Base-by-base conservation (phyloP, 2,329 filamentous ascomycete species). In the Curvularia lunata region DNA sequence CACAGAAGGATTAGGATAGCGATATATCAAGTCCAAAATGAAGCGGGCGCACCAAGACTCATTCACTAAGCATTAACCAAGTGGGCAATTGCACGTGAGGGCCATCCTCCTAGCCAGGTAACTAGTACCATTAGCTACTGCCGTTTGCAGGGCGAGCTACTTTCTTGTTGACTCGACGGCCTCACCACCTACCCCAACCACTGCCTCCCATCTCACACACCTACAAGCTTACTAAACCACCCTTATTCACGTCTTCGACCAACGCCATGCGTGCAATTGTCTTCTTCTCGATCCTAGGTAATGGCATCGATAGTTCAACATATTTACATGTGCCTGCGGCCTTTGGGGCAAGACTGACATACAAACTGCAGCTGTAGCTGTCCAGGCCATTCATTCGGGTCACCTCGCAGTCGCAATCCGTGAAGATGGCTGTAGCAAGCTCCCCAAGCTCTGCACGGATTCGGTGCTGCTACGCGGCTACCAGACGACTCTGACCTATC, bases 361-460 rank as follows among this genome's bases (percentile, higher is more conserved):
- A 16, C 2, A 52, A 2, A 2, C 12, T 66, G 61, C 54, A 49
- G 40, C 49, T n/a, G 64, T 57, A 34, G 54, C 49, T 25, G 56
- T 52, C n/a, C 55, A 61, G 34, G 56, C 46, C 38, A 43, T 48
- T 43, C 54, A 62, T 1, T 53, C 48, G 34, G 52, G 23, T 38
- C 52, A 54, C 8, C 19, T 58, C 13, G 58, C 54, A 21, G 48
- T 65, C 40, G 47, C 37, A 40, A 42, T 57, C 50, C 58, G 59
- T 38, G 53, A 58, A 18, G 42, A 28, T 28, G 40, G 27, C 52
- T 69, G 66, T 23, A 23, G 52, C 4, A 47, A 54, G 60, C 56
- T 64, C 18, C 64, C 67, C 13, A 59, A 55, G 48, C 59, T 72
- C 16, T 72, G 69, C 52, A 70, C 68, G 7, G 64, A 56, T n/a